Conservation (phyloP, 2,329 filamentous ascomycete species). For the Xylaria sp. region DNA sequence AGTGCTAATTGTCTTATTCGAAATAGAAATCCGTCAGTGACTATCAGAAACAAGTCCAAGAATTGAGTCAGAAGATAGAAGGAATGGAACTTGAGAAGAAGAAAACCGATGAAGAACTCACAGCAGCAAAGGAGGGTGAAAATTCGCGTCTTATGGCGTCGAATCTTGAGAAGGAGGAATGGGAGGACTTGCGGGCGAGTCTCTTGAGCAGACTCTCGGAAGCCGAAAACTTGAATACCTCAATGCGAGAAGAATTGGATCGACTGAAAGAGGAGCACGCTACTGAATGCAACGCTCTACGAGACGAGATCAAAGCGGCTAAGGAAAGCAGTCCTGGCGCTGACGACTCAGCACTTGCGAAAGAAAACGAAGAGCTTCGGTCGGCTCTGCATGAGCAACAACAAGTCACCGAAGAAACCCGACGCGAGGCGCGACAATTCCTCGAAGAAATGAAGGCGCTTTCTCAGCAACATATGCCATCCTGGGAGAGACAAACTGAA, state of each 20-base stretch:
- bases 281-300: conserved; percentile 56
- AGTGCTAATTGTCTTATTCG: conserved; percentile 37
- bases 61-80: conserved; percentile 68
- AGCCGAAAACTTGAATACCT: conserved; percentile 71
- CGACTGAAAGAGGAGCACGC: conserved; percentile 64
- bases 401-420: conserved; percentile 78
- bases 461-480: conserved; percentile 71
- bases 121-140: conserved; percentile 53
- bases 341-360: conserved; percentile 52
- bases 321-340: conserved; percentile 33
- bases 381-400: conserved; percentile 66
- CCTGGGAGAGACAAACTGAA: conserved; percentile 75
- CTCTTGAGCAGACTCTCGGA: conserved; percentile 71
- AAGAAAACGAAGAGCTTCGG: conserved; percentile 65
- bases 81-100: conserved; percentile 64
- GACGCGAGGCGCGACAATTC: conserved; percentile 75
- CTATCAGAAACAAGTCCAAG: conserved; percentile 71
- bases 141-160: conserved; percentile 47
- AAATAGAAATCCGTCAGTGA: conserved; percentile 71
- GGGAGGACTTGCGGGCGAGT: conserved; percentile 57
- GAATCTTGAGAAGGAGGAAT: conserved; percentile 64
- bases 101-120: conserved; percentile 67
- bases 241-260: conserved; percentile 73
- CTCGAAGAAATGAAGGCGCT: conserved; percentile 83
- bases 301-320: conserved; percentile 56